These are phyloP conservation scores for Fusarium ramigenum DNA, from an alignment of 2,329 filamentous ascomycete species.

Conservation along the genomic window DNA sequence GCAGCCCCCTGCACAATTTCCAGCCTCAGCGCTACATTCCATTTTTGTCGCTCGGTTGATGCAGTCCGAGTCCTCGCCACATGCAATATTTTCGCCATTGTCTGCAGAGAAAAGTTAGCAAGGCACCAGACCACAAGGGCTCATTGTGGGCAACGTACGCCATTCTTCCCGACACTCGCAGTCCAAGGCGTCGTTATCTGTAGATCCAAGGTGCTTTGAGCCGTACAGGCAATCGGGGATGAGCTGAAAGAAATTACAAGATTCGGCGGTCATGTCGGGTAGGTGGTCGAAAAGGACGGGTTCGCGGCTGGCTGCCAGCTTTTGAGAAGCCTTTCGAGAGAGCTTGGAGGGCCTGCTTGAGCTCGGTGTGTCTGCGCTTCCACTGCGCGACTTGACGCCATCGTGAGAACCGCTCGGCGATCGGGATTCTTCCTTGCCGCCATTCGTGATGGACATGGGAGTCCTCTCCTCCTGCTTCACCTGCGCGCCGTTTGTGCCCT, in stretches of 20 bases:
- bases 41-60: constrained; percentile 99
- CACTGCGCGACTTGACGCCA: constrained; percentile 57
- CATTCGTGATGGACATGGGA: constrained; percentile 50
- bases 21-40: constrained; percentile 82
- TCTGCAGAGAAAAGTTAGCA: constrained; percentile 52
- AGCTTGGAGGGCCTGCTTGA: constrained; percentile 72
- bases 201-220: constrained; percentile 88
- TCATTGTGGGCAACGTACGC: constrained; percentile 70
- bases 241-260: constrained; percentile 79
- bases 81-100: constrained; percentile 79
- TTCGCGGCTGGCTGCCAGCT: constrained; percentile 69
- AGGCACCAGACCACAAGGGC: not conserved
- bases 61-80: constrained; percentile 95
- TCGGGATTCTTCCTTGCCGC: constrained; percentile 39
- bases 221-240: constrained; percentile 90
- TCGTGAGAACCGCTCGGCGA: constrained; percentile 57
- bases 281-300: constrained; percentile 77
- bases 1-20: constrained; percentile 86
- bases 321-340: constrained; percentile 75
- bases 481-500: constrained; percentile 49
- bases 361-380: constrained; percentile 59
- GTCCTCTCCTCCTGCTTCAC: constrained; percentile 55
- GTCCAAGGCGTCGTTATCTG: constrained; percentile 89
- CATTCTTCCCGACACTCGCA: constrained; percentile 96
- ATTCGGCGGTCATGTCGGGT: constrained; percentile 80